phyloP scores from a whole-genome alignment of 2,329 filamentous ascomycete genomes.

The Phialophora tarda region DNA sequence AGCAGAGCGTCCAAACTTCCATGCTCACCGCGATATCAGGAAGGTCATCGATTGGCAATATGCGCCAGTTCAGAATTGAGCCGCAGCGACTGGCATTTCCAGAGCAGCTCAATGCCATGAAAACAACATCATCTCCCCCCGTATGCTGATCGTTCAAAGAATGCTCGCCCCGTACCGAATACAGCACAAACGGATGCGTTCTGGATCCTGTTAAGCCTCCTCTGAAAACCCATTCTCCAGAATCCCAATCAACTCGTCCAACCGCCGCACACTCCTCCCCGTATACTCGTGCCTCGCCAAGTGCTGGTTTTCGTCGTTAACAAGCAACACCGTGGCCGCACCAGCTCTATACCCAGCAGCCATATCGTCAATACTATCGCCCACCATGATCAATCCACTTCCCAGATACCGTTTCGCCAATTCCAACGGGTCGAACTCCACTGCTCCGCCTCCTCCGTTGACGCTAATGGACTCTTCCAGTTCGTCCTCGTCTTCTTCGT shows the following conservation, averaged over 20 bases:
- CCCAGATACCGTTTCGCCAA: constrained; percentile 57
- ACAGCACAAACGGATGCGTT: not conserved
- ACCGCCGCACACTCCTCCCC: constrained; percentile 70
- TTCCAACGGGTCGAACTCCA: constrained; percentile 23
- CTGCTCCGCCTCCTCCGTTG: not conserved
- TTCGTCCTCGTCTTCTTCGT: constrained; percentile 13
- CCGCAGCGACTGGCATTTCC: not conserved
- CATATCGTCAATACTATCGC: constrained; percentile 91
- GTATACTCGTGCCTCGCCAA: constrained; percentile 75
- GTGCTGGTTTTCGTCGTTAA: constrained; percentile 78
- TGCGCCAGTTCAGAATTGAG: not conserved
- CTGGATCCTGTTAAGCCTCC: constrained; percentile 4
- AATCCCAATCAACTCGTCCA: constrained; percentile 78
- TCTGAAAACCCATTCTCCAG: constrained; percentile 77
- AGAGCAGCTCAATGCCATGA: not conserved
- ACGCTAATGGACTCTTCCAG: not conserved
- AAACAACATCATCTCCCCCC: not conserved
- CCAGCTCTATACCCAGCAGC: constrained; percentile 81
- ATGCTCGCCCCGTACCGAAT: not conserved
- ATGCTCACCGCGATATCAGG: not conserved
- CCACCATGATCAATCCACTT: constrained; percentile 49
- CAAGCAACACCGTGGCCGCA: constrained; percentile 85
- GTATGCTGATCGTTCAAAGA: not conserved
- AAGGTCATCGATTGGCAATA: not conserved
- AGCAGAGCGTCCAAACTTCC: not conserved